Evolutionary conservation across 2,329 filamentous ascomycete species (phyloP), one percentile per base, ranked within the genome.

Genomic region (Periglandula ipomoeae): DNA sequence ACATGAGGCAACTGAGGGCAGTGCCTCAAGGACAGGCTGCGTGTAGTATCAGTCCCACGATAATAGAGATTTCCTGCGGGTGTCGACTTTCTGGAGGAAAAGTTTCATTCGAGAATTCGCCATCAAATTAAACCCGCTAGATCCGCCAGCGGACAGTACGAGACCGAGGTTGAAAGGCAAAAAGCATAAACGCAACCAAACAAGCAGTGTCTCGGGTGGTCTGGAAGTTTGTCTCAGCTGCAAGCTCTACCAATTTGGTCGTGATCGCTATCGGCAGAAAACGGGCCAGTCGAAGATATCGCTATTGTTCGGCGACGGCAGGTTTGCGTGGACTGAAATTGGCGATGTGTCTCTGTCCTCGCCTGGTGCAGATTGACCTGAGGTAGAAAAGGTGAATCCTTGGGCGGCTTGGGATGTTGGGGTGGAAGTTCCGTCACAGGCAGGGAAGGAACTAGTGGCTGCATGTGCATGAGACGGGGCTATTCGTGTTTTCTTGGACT

Each of bases 71-170:
- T 37, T 9, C 20, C 7, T 13, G 19, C 15, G 13, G 23, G 22
- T 13, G 44, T 22, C 22, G 6, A n/a, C 4, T 38, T 3, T 15
- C 2, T 2, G 10, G n/a, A 17, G 15, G 5, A 13, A 19, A 23
- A 5, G 32, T 19, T 15, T 44, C 10, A 23, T 26, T 35, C 43
- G 30, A 34, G 10, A 43, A 17, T 3, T 9, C 20, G 10, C 15
- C 5, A n/a, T 17, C 4, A 6, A 27, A 39, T n/a, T 27, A 27
- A 22, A 26, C n/a, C 23, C 3, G 23, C 9, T 19, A 10, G 39
- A 41, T 26, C 40, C 49, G 49, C 45, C 49, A 41, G 45, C 49
- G 45, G 41, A 51, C 27, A 45, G 20, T 9, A 15, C 38, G 11
- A 48, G 37, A 37, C 49, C 15, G 24, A 35, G 30, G 20, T 40